phyloP scores from a whole-genome alignment of 2,329 filamentous ascomycete species.

The Sporothrix schenckii region DNA sequence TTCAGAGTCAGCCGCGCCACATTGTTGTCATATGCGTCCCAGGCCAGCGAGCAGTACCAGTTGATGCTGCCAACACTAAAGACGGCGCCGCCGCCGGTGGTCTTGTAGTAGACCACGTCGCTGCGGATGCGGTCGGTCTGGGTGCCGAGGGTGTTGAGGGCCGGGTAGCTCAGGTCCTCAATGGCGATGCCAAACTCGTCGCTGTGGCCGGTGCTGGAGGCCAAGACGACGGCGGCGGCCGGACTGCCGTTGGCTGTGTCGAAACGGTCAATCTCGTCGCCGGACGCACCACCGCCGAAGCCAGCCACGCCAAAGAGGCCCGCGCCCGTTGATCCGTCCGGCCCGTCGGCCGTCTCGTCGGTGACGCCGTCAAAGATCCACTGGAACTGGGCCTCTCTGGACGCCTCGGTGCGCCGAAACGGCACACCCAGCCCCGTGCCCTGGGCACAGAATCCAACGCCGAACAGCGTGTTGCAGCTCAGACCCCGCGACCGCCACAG shows the following conservation, averaged over 20 bases:
- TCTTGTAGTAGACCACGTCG: no score
- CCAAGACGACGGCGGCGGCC: slow-evolving; percentile 39
- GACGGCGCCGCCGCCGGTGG: no score
- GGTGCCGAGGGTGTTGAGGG: slow-evolving; percentile 37
- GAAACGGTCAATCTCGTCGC: slow-evolving; percentile 45
- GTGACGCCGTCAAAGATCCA: slow-evolving; percentile 34
- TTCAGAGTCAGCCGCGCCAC: no score
- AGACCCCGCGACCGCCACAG: slow-evolving; percentile 44
- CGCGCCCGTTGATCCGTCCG: slow-evolving; percentile 19
- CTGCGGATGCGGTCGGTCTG: no score
- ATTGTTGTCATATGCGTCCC: no score
- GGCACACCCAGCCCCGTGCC: slow-evolving; percentile 40
- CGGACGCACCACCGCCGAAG: slow-evolving; percentile 43
- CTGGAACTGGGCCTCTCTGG: slow-evolving; percentile 23
- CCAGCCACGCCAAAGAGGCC: slow-evolving; percentile 35
- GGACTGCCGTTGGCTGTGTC: slow-evolving; percentile 42
- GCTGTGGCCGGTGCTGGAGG: slow-evolving; percentile 37
- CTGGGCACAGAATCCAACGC: slow-evolving; percentile 41
- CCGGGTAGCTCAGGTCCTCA: slow-evolving; percentile 37
- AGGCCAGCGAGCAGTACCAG: no score
- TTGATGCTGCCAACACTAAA: no score
- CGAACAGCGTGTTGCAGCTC: slow-evolving; percentile 42
- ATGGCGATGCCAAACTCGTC: slow-evolving; percentile 38
- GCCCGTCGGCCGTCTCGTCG: not conserved
- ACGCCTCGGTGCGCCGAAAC: slow-evolving; percentile 32